Base-by-base conservation (phyloP, 2,329 filamentous ascomycete species). In the Epicoccum sorghinum region DNA sequence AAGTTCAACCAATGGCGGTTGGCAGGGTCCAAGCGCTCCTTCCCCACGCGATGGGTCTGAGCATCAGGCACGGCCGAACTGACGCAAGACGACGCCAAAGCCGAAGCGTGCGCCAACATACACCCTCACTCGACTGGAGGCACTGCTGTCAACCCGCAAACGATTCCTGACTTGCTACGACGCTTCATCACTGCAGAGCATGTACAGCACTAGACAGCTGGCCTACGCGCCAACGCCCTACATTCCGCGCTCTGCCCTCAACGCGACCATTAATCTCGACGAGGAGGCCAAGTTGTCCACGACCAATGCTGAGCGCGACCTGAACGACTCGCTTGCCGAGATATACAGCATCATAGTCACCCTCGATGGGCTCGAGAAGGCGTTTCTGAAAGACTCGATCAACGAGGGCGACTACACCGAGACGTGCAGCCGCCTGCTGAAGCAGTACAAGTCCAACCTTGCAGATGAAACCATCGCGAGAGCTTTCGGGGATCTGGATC, bases 281-380 rank as follows among this genome's bases (percentile, higher is more conserved):
- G 91, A 97, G 80, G 95, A 98, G 82, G 92, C 97, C 65, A 96
- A 96, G 77, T 84, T 99, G 56, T 87, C 91, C 44, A 88, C 90
- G 35, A 96, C 89, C 22, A 87, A 90, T 64, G 89, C 90, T 36
- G 93, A 98, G 78, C 88, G 93, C 57, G 93, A 99, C 72, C 82
- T 98, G 1, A 91, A 97, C 74, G 95, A 98, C 71, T 98, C 95
- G 1, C 86, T 99, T 12, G 95, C 93, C 50, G 95, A 99, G 77
- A 88, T 99, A 23, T 99, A 98, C 77, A 96, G 93, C 78, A 98
- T 99, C 63, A 93, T 99, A 33, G 85, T 97, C 58, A 98, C 95
- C 0, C 82, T 99, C 3, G 95, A 99, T 72, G 92, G 96, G 60
- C 84, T 99, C 1, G 95, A 99, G 70, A 96, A 96, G 75, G 96